Evolutionary conservation across 2,329 filamentous ascomycete genomes (phyloP).

Genomic region (Atkinsonella hypoxylon): DNA sequence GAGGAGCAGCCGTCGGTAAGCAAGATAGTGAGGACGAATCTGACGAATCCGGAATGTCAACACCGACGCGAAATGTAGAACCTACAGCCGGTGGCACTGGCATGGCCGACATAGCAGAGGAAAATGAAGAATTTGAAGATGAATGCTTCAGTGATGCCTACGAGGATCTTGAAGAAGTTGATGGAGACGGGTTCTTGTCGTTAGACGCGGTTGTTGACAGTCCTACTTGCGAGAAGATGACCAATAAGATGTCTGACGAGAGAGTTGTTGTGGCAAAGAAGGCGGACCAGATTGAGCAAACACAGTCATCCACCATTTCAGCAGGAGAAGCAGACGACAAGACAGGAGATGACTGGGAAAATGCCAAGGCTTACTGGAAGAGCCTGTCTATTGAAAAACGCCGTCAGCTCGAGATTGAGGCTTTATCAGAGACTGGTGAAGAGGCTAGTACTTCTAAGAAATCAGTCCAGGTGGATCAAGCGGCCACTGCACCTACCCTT

Average conservation of each 20-base stretch:
- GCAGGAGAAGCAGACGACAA: slow-evolving; percentile 1
- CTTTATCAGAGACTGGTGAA: slow-evolving; percentile 38
- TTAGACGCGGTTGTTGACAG: slow-evolving; percentile 60
- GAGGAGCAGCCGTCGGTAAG: neutral
- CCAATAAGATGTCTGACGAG: slow-evolving; percentile 12
- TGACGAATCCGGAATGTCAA: slow-evolving; percentile 3
- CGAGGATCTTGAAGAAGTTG: slow-evolving; percentile 56
- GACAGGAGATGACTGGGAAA: slow-evolving; percentile 47
- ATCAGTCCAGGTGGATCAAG: slow-evolving; percentile 16
- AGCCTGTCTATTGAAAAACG: slow-evolving; percentile 51
- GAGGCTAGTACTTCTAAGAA: slow-evolving; percentile 25
- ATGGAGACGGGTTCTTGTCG: slow-evolving; percentile 57
- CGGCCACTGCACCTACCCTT: slow-evolving; percentile 2
- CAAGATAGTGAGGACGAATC: slow-evolving; percentile 1
- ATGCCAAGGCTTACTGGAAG: slow-evolving; percentile 58
- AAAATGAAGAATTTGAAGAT: slow-evolving; percentile 35
- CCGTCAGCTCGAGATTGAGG: slow-evolving; percentile 47
- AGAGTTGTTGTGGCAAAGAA: neutral
- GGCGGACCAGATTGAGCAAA: neutral
- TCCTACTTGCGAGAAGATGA: slow-evolving; percentile 25
- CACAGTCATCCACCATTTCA: neutral
- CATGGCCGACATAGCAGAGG: slow-evolving; percentile 25
- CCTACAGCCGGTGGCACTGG: slow-evolving; percentile 10
- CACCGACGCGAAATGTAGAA: slow-evolving; percentile 12
- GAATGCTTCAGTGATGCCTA: slow-evolving; percentile 67